phyloP scores from a whole-genome alignment of 345 rosid genomes.

The Sisymbrium altissimum region DNA sequence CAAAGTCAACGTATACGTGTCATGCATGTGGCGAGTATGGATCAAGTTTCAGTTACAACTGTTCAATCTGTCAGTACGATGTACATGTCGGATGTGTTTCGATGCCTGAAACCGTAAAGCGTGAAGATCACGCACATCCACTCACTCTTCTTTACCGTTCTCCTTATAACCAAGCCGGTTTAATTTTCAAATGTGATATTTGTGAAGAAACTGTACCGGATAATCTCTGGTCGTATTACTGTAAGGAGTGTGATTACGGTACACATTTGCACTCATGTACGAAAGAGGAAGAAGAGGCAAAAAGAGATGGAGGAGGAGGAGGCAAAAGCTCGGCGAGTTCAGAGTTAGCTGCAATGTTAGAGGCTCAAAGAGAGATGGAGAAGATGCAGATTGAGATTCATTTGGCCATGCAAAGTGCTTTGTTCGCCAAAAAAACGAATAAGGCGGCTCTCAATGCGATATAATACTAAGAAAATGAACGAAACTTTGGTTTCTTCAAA shows the following conservation, averaged over 20 bases:
- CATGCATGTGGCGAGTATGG: conserved; percentile 17
- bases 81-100: conserved; percentile 19
- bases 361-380: conserved; percentile 22
- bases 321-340: conserved; percentile 10
- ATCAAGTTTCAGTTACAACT: conserved; percentile 18
- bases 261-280: conserved; percentile 26
- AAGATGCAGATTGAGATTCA: conserved; percentile 23
- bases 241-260: conserved; percentile 17
- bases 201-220: conserved; percentile 20
- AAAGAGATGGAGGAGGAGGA: conserved; percentile 3
- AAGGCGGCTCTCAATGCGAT: conserved; percentile 6
- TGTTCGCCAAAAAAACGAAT: neutral
- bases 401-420: conserved; percentile 14
- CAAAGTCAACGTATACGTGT: conserved; percentile 19
- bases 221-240: conserved; percentile 15
- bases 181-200: neutral
- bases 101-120: conserved; percentile 15
- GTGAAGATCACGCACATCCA: conserved; percentile 18
- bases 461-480: neutral
- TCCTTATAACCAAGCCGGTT: conserved; percentile 11
- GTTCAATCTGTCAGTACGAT: conserved; percentile 14
- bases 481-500: too few species aligned
- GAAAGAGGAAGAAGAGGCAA: neutral
- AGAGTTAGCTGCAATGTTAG: conserved; percentile 20
- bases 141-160: conserved; percentile 8